phyloP scores from a whole-genome alignment of 2,329 filamentous ascomycete genomes.

The Fusarium mundagurra region DNA sequence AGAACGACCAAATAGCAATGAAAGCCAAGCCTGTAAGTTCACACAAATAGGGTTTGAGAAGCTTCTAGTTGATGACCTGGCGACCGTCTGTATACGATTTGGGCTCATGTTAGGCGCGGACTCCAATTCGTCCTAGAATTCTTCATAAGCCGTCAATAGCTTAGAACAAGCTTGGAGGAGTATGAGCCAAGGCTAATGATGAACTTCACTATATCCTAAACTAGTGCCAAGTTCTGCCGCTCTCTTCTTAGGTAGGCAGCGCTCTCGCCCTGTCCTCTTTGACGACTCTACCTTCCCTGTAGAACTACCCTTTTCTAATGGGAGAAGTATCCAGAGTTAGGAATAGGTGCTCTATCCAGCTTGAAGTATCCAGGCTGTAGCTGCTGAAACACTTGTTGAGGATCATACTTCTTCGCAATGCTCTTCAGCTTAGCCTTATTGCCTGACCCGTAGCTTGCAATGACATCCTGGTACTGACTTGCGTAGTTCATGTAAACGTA shows the following conservation, averaged over 20 bases:
- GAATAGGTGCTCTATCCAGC: slow-evolving; percentile 32
- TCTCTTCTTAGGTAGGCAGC: background rate
- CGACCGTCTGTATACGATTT: background rate
- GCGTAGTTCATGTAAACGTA: slow-evolving; percentile 30
- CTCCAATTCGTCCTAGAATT: background rate
- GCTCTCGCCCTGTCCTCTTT: background rate
- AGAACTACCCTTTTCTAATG: background rate
- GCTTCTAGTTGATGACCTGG: background rate
- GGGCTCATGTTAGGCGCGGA: background rate
- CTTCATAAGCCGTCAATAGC: too few relatives aligned
- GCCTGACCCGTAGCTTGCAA: slow-evolving; percentile 1
- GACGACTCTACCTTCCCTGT: background rate
- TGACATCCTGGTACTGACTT: slow-evolving; percentile 10
- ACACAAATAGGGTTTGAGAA: background rate
- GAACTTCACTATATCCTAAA: background rate
- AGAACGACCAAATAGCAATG: background rate
- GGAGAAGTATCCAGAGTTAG: background rate
- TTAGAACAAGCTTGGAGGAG: background rate
- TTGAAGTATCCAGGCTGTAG: slow-evolving; percentile 33
- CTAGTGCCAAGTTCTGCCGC: background rate
- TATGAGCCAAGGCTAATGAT: background rate
- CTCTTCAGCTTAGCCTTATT: slow-evolving; percentile 9
- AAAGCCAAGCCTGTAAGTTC: too few relatives aligned
- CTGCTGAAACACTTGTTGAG: background rate
- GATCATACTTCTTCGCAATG: slow-evolving; percentile 13